These are phyloP conservation scores for Chimonanthus salicifolius DNA, from an alignment of 164 flowering plant genomes.

Conservation along the genomic window DNA sequence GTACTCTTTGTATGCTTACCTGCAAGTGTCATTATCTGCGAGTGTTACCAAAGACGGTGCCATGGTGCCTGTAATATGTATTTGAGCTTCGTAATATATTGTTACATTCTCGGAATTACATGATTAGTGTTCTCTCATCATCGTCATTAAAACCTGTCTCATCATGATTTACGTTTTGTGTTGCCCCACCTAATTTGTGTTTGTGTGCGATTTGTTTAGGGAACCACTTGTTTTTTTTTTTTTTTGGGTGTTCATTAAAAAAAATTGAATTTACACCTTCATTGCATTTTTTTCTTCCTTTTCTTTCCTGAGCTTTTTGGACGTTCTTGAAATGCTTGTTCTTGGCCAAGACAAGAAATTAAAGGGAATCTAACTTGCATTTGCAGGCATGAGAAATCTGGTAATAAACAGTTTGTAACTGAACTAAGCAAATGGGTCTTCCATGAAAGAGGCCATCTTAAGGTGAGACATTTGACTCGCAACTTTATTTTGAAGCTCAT, in stretches of 20 bases:
- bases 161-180: too few relatives aligned
- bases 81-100: background rate
- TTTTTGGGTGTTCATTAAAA: too few relatives aligned
- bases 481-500: background rate
- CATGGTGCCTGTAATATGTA: background rate
- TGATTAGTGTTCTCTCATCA: too few relatives aligned
- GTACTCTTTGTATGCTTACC: too few relatives aligned
- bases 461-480: slow-evolving; percentile 42
- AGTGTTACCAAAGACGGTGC: too few relatives aligned
- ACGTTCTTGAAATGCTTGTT: background rate
- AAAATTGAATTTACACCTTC: background rate
- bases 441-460: slow-evolving; percentile 97
- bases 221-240: too few relatives aligned
- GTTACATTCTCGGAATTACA: too few relatives aligned
- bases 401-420: slow-evolving; percentile 86
- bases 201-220: too few relatives aligned
- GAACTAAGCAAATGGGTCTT: slow-evolving; percentile 99
- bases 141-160: too few relatives aligned
- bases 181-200: too few relatives aligned
- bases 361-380: slow-evolving; percentile 13
- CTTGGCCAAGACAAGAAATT: slow-evolving; percentile 5
- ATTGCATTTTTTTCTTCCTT: too few relatives aligned
- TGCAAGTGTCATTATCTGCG: background rate
- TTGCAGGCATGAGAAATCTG: slow-evolving; percentile 78
- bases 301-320: background rate